Evolutionary conservation across 306 rosid genomes (phyloP).

Genomic region (Begonia masoniana): DNA sequence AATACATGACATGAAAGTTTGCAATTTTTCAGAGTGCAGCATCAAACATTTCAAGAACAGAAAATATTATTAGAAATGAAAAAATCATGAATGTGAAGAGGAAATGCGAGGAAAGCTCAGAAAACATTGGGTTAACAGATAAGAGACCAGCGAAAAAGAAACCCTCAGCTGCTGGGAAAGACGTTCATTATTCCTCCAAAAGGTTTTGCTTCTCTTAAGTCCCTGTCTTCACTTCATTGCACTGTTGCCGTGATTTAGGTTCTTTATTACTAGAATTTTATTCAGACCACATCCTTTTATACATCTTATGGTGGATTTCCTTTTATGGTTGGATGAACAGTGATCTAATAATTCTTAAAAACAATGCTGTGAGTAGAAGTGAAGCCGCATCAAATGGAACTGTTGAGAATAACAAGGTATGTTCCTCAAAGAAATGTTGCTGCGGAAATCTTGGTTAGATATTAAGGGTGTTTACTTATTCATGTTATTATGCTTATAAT

Average conservation of each 20-base stretch:
- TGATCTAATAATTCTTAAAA: neutral
- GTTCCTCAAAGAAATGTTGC: neutral
- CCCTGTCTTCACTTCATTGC: too few species aligned
- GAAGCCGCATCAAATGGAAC: conserved; percentile 21
- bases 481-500: too few species aligned
- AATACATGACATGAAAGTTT: neutral
- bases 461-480: too few species aligned
- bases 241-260: too few species aligned
- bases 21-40: conserved; percentile 24
- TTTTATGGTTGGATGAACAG: too few species aligned
- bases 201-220: conserved; percentile 15
- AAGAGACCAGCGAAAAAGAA: conserved; percentile 10
- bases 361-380: conserved; percentile 12
- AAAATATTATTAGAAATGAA: conserved; percentile 8
- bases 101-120: conserved; percentile 12
- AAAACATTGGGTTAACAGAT: conserved; percentile 6
- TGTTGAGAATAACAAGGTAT: conserved; percentile 21
- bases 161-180: conserved; percentile 11
- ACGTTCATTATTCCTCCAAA: conserved; percentile 13
- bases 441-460: too few species aligned
- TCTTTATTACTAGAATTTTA: too few species aligned
- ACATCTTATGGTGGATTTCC: too few species aligned
- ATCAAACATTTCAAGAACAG: conserved; percentile 14
- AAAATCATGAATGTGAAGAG: conserved; percentile 7
- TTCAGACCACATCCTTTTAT: too few species aligned